Conservation (phyloP, 2,329 filamentous ascomycete species). For the Bisporella sp. region DNA sequence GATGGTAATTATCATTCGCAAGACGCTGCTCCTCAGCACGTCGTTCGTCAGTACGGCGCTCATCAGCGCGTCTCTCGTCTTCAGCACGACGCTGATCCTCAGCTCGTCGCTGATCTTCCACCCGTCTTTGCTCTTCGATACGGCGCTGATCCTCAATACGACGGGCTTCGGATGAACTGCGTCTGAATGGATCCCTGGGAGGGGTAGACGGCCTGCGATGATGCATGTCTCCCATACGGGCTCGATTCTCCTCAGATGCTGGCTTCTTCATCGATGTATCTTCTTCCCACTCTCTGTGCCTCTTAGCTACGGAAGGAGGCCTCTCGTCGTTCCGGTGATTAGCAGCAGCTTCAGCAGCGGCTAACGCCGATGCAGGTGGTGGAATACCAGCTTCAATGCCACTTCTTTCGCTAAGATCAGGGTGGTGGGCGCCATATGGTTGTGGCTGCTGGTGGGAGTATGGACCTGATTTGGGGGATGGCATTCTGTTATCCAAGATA, state of each 20-base stretch:
- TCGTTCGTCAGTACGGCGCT: conserved; percentile 52
- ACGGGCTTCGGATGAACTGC: conserved; percentile 68
- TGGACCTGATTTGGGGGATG: conserved; percentile 78
- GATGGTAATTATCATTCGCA: conserved; percentile 74
- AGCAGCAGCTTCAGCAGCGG: conserved; percentile 60
- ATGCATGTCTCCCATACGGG: conserved; percentile 76
- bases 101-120: conserved; percentile 52
- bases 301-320: conserved; percentile 77
- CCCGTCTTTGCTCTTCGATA: conserved; percentile 63
- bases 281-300: conserved; percentile 88
- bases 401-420: conserved; percentile 39
- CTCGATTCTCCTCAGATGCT: conserved; percentile 79
- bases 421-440: conserved; percentile 76
- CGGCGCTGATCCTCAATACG: conserved; percentile 59
- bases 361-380: conserved; percentile 58
- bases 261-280: conserved; percentile 73
- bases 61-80: conserved; percentile 66
- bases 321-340: conserved; percentile 61
- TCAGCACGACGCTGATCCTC: conserved; percentile 63
- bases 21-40: conserved; percentile 58
- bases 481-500: conserved; percentile 72
- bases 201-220: conserved; percentile 75
- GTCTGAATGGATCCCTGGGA: conserved; percentile 60
- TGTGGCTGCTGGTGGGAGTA: conserved; percentile 71
- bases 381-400: conserved; percentile 54